Evolutionary conservation across 345 rosid species (phyloP).

Genomic region (Boechera stricta): DNA sequence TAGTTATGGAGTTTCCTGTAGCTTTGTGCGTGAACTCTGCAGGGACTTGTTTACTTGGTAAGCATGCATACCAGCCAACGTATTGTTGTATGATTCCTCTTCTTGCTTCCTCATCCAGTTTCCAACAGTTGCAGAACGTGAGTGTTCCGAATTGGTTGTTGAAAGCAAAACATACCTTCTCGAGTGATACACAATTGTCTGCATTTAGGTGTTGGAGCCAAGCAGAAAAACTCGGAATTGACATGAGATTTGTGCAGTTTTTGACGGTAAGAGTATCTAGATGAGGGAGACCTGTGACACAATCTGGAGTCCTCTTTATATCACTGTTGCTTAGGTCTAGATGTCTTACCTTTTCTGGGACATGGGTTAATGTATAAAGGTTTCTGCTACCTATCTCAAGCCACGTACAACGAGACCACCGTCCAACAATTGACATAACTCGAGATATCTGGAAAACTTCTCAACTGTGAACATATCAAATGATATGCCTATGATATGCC

Average conservation of each 20-base stretch:
- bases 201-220: not conserved
- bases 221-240: not conserved
- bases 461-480: conserved; percentile 4
- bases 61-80: no score
- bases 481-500: conserved; percentile 6
- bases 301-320: conserved; percentile 23
- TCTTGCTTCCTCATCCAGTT: no score
- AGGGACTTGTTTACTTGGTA: no score
- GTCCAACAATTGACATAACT: not conserved
- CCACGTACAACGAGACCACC: not conserved
- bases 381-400: no score
- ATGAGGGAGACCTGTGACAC: not conserved
- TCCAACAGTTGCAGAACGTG: no score
- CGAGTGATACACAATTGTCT: no score
- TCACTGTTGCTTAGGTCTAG: conserved; percentile 1
- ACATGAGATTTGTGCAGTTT: not conserved
- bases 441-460: conserved; percentile 34
- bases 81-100: no score
- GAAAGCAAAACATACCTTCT: no score
- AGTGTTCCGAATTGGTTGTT: no score
- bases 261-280: not conserved
- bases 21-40: not conserved
- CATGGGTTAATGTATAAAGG: no score
- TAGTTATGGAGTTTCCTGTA: no score
- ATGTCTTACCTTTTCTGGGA: not conserved